Conservation (phyloP, 495 filamentous ascomycete species). For the Penicillium parvum region DNA sequence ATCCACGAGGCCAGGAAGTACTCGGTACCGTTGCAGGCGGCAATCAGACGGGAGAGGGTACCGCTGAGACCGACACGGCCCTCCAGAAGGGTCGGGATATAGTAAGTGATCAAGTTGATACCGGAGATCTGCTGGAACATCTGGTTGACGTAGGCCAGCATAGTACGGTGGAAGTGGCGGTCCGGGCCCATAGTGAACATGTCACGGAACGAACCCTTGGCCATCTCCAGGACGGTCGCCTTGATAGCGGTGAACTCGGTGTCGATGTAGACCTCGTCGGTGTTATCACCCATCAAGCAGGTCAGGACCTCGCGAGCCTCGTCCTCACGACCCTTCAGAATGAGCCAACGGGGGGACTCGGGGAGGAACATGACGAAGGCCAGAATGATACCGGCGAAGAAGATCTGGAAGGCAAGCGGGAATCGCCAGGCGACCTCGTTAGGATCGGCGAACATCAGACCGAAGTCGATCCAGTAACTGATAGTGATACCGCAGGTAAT, state of each 20-base stretch:
- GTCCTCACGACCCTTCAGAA: slow-evolving; percentile 62
- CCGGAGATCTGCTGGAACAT: slow-evolving; percentile 75
- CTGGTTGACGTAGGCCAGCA: slow-evolving; percentile 71
- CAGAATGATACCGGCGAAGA: slow-evolving; percentile 61
- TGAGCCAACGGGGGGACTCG: slow-evolving; percentile 72
- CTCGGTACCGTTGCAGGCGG: slow-evolving; percentile 67
- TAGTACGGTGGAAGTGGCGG: slow-evolving; percentile 68
- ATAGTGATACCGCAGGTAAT: slow-evolving; percentile 70
- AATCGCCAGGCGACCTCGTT: slow-evolving; percentile 68
- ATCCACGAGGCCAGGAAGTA: slow-evolving; percentile 72
- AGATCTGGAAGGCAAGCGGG: slow-evolving; percentile 67
- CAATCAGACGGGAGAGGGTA: slow-evolving; percentile 60
- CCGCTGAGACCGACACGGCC: slow-evolving; percentile 51
- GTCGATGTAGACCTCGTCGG: slow-evolving; percentile 51
- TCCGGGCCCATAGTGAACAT: slow-evolving; percentile 69
- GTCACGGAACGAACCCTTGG: slow-evolving; percentile 59
- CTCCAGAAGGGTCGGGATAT: slow-evolving; percentile 62
- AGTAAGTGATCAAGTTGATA: slow-evolving; percentile 75
- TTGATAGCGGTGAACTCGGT: slow-evolving; percentile 70
- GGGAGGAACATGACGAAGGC: slow-evolving; percentile 60
- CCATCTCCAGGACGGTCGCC: slow-evolving; percentile 69
- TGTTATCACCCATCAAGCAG: slow-evolving; percentile 51
- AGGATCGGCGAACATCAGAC: slow-evolving; percentile 60
- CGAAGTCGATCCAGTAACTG: slow-evolving; percentile 74
- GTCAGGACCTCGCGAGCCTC: slow-evolving; percentile 61